Evolutionary conservation across 2,329 filamentous ascomycete species (phyloP).

Genomic region (Trichoderma afroharzianum): DNA sequence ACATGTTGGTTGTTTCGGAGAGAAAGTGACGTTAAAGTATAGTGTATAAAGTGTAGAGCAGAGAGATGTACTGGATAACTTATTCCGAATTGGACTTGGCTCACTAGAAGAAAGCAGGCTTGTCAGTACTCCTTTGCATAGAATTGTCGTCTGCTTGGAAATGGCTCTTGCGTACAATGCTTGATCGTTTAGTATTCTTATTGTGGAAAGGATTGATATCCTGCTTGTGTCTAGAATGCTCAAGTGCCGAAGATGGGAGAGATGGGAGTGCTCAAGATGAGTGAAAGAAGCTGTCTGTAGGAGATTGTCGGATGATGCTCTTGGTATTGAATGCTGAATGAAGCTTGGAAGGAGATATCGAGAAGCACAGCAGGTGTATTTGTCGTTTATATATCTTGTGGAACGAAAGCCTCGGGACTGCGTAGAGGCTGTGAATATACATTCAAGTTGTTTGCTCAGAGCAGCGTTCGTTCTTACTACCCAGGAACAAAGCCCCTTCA

Average conservation of each 20-base stretch:
- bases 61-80: not conserved
- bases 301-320: not conserved
- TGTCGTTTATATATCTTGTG: constrained; percentile 18
- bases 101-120: not conserved
- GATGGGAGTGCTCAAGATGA: not conserved
- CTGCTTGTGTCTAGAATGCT: not conserved
- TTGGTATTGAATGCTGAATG: constrained; percentile 1
- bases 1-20: constrained; percentile 28
- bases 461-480: constrained; percentile 10
- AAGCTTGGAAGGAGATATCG: constrained; percentile 10
- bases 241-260: not conserved
- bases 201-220: not conserved
- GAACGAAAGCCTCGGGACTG: constrained; percentile 13
- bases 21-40: not conserved
- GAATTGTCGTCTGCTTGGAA: not conserved
- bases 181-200: not conserved
- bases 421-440: constrained; percentile 16
- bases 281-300: not conserved
- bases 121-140: not conserved
- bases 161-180: not conserved
- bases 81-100: not conserved
- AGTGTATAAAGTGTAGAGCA: not conserved
- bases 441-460: constrained; percentile 15
- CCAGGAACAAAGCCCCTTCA: constrained; percentile 16
- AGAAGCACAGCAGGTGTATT: constrained; percentile 13